Evolutionary conservation across 768 basidiomycete species (phyloP).

Genomic region (Dictyophora rubrovolvata): DNA sequence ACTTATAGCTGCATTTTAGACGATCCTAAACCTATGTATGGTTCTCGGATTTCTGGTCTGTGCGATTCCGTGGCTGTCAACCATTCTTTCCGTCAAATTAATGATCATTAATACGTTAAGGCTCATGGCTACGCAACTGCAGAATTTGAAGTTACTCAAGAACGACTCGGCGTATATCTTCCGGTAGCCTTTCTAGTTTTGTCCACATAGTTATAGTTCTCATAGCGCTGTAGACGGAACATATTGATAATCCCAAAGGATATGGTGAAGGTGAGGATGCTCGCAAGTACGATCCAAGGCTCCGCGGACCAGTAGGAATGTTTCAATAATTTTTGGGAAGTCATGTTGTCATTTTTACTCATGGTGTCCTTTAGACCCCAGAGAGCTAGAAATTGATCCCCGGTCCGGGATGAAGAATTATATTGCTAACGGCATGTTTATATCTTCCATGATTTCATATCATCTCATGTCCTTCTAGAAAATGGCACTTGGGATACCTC

Average conservation of each 20-base stretch:
- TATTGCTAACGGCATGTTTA: conserved; percentile 61
- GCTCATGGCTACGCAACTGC: conserved; percentile 73
- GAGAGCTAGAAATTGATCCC: conserved; percentile 78
- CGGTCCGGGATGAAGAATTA: conserved; percentile 92
- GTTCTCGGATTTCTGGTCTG: conserved; percentile 80
- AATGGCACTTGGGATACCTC: conserved; percentile 83
- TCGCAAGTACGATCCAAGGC: conserved; percentile 58
- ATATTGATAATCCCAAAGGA: conserved; percentile 90
- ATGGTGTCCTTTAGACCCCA: conserved; percentile 33
- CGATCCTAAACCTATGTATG: conserved; percentile 83
- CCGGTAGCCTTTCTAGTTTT: conserved; percentile 38
- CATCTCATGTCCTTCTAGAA: conserved; percentile 28
- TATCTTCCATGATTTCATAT: not conserved
- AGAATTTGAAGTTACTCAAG: conserved; percentile 79
- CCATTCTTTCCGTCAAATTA: not conserved
- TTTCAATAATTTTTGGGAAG: conserved; percentile 17
- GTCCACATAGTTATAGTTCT: conserved; percentile 3
- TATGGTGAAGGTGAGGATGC: conserved; percentile 82
- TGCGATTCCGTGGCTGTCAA: not conserved
- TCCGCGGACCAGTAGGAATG: conserved; percentile 74
- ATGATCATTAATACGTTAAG: conserved; percentile 22
- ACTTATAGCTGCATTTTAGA: conserved; percentile 31
- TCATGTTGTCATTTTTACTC: not conserved
- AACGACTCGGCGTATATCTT: conserved; percentile 77
- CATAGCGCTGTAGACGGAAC: conserved; percentile 44